Conservation (phyloP, 306 rosid species). For the Vicia sativa region DNA sequence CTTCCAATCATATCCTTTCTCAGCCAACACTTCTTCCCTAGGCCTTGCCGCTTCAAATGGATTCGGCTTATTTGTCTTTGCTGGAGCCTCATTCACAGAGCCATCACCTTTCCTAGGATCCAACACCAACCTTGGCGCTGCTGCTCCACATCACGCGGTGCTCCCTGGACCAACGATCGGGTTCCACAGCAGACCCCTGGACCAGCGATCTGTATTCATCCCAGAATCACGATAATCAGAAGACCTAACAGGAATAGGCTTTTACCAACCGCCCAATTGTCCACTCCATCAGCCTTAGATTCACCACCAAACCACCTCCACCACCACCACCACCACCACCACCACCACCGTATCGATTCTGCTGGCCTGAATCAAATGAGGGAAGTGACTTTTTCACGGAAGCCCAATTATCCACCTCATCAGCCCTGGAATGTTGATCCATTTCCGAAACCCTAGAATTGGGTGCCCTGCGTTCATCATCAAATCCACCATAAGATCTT, state of each 20-base stretch:
- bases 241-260: constrained; percentile 60
- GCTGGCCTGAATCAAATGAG: constrained; percentile 67
- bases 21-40: constrained; percentile 91
- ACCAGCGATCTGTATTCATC: constrained; percentile 74
- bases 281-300: constrained; percentile 84
- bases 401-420: constrained; percentile 93
- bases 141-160: constrained; percentile 33
- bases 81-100: constrained; percentile 47
- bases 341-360: constrained; percentile 58
- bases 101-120: constrained; percentile 64
- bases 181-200: constrained; percentile 50
- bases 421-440: constrained; percentile 94
- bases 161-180: constrained; percentile 75
- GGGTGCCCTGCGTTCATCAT: constrained; percentile 73
- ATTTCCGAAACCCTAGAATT: constrained; percentile 86
- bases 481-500: constrained; percentile 85
- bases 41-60: constrained; percentile 95
- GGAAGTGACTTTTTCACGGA: constrained; percentile 64
- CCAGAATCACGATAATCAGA: constrained; percentile 67
- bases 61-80: constrained; percentile 63
- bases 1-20: constrained; percentile 94
- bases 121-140: constrained; percentile 76
- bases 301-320: constrained; percentile 53
- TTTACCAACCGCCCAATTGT: constrained; percentile 79
- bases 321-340: constrained; percentile 35